Base-by-base conservation (phyloP, 75 land plant species). In the Sequoiadendron giganteum region DNA sequence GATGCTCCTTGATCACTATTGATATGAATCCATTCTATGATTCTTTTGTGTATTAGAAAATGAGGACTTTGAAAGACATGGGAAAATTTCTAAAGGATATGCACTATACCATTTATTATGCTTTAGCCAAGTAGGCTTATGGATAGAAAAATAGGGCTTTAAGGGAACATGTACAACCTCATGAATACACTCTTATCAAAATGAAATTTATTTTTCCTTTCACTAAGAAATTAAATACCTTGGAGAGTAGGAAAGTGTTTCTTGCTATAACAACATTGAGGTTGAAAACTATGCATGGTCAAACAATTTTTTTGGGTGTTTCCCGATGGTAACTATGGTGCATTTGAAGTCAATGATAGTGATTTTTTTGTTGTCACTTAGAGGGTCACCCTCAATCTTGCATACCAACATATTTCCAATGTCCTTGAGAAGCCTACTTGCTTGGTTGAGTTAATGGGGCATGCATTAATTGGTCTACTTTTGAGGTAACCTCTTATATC, bases 271-370 rank as follows among this genome's bases (percentile, higher is more conserved):
- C 96, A 55, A 97, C 99, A 13, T 86, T 97, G 89, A 89, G 99
- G 49, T 97, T 97, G 16, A 97, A 97, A 91, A 97, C 97, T 18
- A 97, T 97, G 97, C 96, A 95, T 89, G 99, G 99, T 38, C 97
- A 97, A 70, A 97, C 97, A 36, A 97, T 96, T 0, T 90, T 89
- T 90, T 18, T 97, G 99, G 99, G 97, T 96, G n/a, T 87, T 97
- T 45, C 97, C 97, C 25, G 93, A 93, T 86, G 97, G 97, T 45
- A 91, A 96, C 21, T 97, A 97, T 90, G 96, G 97, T 55, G 99
- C 99, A 18, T 97, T 86, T 92, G 97, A 97, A 86, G 93, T 97
- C 65, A 95, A 93, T 90, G 97, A 95, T 38, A 90, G 89, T 40
- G 99, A 97, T 87, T 97, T 97, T 21, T 96, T 95, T 42, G 90